Percentiles rank a stretch among this genome's conserved stretches.
These are phyloP conservation scores for Murraya paniculata DNA, from an alignment of 345 rosid species.

Conservation along the genomic window DNA sequence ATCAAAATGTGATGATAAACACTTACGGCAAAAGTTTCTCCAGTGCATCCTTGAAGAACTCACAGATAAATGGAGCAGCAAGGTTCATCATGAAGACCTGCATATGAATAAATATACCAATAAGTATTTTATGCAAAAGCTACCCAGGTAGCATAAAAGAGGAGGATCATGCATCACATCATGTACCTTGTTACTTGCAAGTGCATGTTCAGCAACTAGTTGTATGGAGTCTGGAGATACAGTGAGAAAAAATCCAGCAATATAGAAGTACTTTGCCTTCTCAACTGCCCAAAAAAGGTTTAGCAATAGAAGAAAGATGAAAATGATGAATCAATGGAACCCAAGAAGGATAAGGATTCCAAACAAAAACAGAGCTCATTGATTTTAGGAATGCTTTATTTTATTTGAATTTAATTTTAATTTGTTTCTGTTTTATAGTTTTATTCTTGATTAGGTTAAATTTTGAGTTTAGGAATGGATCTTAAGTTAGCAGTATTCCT, in stretches of 20 bases:
- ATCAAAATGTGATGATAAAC: not conserved
- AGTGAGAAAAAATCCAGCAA: conserved; percentile 96
- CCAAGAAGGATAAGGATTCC: not conserved
- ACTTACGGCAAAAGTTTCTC: conserved; percentile 81
- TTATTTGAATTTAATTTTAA: not conserved
- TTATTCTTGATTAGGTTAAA: not conserved
- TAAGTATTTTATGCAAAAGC: conserved; percentile 3
- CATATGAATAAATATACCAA: conserved; percentile 10
- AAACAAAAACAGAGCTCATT: not conserved
- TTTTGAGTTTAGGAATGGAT: not conserved
- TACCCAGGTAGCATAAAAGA: not conserved
- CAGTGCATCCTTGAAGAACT: conserved; percentile 87
- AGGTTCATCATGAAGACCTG: conserved; percentile 91
- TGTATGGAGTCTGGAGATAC: conserved; percentile 88
- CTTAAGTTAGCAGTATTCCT: not conserved
- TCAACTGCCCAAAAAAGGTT: conserved; percentile 54
- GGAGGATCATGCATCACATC: not conserved
- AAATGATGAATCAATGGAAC: not conserved
- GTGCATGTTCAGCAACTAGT: conserved; percentile 91
- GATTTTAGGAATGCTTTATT: not conserved
- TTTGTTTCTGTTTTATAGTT: not conserved
- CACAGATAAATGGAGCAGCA: conserved; percentile 96
- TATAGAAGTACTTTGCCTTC: conserved; percentile 83
- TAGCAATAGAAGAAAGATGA: not conserved
- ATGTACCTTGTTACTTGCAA: conserved; percentile 84